Evolutionary conservation across 208 protist species (phyloP).

Genomic region (Crithidia fasciculata): DNA sequence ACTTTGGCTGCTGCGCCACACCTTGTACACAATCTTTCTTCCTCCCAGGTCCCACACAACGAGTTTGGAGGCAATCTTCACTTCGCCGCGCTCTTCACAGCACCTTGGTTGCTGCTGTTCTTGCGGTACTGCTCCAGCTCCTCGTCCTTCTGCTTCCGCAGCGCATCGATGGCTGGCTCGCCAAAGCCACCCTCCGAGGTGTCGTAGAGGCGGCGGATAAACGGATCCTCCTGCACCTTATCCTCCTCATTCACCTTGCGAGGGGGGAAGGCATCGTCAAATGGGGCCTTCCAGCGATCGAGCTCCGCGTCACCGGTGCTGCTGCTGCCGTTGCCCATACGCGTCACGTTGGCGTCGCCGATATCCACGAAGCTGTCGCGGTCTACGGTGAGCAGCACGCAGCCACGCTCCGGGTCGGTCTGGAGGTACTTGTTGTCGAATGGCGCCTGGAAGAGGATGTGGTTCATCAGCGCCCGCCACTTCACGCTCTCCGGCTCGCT

Average conservation of each 20-base stretch:
- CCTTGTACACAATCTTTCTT: not conserved
- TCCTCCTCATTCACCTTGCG: constrained; percentile 39
- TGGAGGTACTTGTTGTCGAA: constrained; percentile 80
- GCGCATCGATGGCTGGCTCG: constrained; percentile 79
- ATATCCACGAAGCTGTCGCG: constrained; percentile 87
- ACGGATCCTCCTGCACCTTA: constrained; percentile 58
- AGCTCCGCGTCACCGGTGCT: constrained; percentile 79
- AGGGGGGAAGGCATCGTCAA: constrained; percentile 77
- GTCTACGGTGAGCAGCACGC: constrained; percentile 74
- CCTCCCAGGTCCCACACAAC: no score
- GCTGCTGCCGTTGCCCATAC: constrained; percentile 30
- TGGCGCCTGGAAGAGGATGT: constrained; percentile 80
- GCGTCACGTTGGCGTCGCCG: constrained; percentile 58
- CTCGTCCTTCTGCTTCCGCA: constrained; percentile 89
- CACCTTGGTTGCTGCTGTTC: constrained; percentile 15
- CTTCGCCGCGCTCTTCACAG: constrained; percentile 11
- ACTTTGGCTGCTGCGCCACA: no score
- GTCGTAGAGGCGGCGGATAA: constrained; percentile 75
- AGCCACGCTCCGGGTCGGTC: constrained; percentile 62
- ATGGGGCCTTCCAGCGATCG: constrained; percentile 80
- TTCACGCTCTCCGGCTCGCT: constrained; percentile 65
- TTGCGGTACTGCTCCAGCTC: constrained; percentile 88
- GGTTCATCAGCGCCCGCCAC: constrained; percentile 67
- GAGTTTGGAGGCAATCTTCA: not conserved
- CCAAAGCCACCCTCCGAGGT: constrained; percentile 68